A percentile compares a stretch with the other conserved stretches of the same genome.
Conservation (phyloP, 148 eudicot species). For the Dysphania ambrosioides region DNA sequence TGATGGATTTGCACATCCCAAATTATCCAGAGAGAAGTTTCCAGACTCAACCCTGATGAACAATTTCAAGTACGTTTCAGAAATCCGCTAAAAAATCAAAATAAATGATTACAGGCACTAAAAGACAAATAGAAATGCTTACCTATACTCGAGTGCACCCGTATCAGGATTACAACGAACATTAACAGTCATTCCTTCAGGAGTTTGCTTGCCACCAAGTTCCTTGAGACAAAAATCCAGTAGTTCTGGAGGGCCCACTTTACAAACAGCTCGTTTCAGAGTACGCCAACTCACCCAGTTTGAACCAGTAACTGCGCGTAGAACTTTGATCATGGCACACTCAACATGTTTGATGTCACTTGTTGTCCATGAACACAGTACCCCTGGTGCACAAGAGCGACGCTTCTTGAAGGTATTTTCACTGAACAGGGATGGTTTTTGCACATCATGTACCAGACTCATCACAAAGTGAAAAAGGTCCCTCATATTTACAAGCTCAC, state of each 20-base stretch:
- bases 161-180: slow-evolving; percentile 60
- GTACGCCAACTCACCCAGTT: slow-evolving; percentile 88
- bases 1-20: slow-evolving; percentile 8
- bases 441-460: slow-evolving; percentile 54
- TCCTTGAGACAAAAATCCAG: slow-evolving; percentile 84
- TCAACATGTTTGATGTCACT: slow-evolving; percentile 55
- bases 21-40: slow-evolving; percentile 21
- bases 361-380: slow-evolving; percentile 61
- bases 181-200: slow-evolving; percentile 56
- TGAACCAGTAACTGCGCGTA: slow-evolving; percentile 61
- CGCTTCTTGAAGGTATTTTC: slow-evolving; percentile 43
- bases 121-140: not conserved
- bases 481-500: slow-evolving; percentile 64
- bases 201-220: slow-evolving; percentile 59
- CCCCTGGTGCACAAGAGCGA: slow-evolving; percentile 38
- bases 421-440: slow-evolving; percentile 26
- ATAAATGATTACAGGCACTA: not conserved
- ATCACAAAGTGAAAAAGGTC: slow-evolving; percentile 63
- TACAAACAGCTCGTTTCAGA: slow-evolving; percentile 81
- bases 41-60: slow-evolving; percentile 61
- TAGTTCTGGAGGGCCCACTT: slow-evolving; percentile 63
- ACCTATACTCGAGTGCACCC: slow-evolving; percentile 83
- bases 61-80: slow-evolving; percentile 1
- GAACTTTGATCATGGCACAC: slow-evolving; percentile 70
- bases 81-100: not conserved